Evolutionary conservation across 805 yeast species (phyloP), one percentile per base, ranked within the genome.

Genomic region (Nakazawaea peltata): DNA sequence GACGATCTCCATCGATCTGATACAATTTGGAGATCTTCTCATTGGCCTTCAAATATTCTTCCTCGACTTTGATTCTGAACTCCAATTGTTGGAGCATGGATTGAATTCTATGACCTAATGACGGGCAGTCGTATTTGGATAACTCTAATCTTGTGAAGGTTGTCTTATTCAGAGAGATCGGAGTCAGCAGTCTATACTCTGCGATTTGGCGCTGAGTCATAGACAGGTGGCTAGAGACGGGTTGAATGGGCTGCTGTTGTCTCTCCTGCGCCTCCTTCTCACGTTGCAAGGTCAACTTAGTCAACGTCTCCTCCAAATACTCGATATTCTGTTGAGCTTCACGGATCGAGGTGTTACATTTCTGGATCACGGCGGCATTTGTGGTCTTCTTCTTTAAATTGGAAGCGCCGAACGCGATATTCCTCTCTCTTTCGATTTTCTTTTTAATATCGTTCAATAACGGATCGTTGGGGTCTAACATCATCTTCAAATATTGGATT

Each of bases 21-120:
- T 92, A 92, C 36, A 92, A 71, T 46, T 78, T 83, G 19, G 82
- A 78, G 51, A 92, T 73, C 56, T 90, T 92, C 44, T 85, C 94
- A 46, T 87, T 87, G 5, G 97, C 97, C 44, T 80, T 90, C 48
- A 80, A 78, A 58, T 90, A 92, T 58, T 92, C 95, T 47, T 84
- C 77, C 56, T 92, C 99, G 26, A 90, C 94, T 51, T 90, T 92
- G 30, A 90, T 68, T 58, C 92, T 92, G 57, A 90, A 87, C 53
- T 88, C 95, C 41, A 92, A 67, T 57, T 87, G 94, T 59, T 88
- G 97, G 37, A 90, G 70, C 97, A 92, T 88, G 48, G 84, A 79
- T 58, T 86, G 96, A 50, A 92, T 92, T 43, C 92, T 74, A 49
- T 92, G 96, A 9, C 97, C 96, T 46, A 92, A 63, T 0, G 94